Evolutionary conservation across 352 stramenopile genomes (phyloP), one percentile per base, ranked within the genome.

Genomic region (Phytophthora vignae): DNA sequence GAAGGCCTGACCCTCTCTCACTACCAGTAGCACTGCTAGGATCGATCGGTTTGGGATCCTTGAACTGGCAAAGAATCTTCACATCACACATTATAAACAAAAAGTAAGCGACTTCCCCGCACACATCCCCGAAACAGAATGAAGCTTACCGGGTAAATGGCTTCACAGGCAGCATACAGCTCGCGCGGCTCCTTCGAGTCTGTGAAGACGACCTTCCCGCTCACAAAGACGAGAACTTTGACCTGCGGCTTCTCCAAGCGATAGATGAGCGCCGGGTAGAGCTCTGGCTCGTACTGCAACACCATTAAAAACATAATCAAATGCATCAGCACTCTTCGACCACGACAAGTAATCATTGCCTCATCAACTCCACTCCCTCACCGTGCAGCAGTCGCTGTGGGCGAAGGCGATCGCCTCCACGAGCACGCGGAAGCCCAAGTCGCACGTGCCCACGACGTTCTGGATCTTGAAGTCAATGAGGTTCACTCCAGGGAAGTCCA

Each of bases 241-340:
- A 99, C 95, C 60, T 98, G 95, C 25, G 98, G 97, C 55, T 96
- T 91, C 17, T 97, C 86, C 67, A 99, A 89, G 14, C 98, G 90
- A 82, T 99, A 99, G 79, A 99, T 99, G 17, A 99, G 79, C 46
- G 98, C 98, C 12, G 98, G 98, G 73, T 99, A 99, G 36, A 99
- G 76, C 77, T 99, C 98, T 4, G 98, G 98, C 77, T 99, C 98
- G 72, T 99, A 99, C 72, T 96, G 76, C 17, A 14, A 64, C 15
- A 62, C 22, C 21, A 50, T 33, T 38, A 54, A 38, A 0, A n/a
- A 0, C 25, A 33, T 31, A 56, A 61, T 14, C 33, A 40, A 40
- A 15, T 15, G 2, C 1, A 40, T 40, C 8, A 56, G 15, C 19
- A 44, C 11, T 36, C 12, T 27, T 21, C 11, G 12, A 31, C 12